Conservation (phyloP, 1,284 basidiomycete species). For the Wallemia mellicola region DNA sequence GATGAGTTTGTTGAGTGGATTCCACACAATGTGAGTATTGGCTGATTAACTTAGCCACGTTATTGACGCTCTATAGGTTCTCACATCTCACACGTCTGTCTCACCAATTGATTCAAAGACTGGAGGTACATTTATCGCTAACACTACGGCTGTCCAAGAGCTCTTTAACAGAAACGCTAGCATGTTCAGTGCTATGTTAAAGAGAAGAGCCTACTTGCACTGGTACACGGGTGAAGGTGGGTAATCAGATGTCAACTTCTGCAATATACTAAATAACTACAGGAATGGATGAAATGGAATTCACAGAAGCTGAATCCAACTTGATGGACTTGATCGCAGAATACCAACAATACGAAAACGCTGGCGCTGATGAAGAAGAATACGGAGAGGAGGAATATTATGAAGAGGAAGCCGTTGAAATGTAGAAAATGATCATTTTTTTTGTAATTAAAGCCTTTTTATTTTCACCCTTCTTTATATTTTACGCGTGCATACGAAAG, state of each 20-base stretch:
- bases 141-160: background rate
- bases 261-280: background rate
- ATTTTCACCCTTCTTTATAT: background rate
- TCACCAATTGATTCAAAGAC: constrained; percentile 44
- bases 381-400: constrained; percentile 3
- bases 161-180: constrained; percentile 40
- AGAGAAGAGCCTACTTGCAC: constrained; percentile 53
- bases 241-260: background rate
- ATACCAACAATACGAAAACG: constrained; percentile 4
- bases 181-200: constrained; percentile 78
- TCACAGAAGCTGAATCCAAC: constrained; percentile 89
- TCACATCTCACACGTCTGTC: constrained; percentile 85
- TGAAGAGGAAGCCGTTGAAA: background rate
- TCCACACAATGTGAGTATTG: constrained; percentile 71
- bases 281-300: constrained; percentile 97
- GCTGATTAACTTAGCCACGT: constrained; percentile 80
- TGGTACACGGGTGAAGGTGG: constrained; percentile 62
- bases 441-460: background rate
- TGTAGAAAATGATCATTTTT: background rate
- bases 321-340: constrained; percentile 81
- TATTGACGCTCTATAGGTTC: constrained; percentile 81
- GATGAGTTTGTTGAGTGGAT: constrained; percentile 84
- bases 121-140: background rate
- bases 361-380: constrained; percentile 2
- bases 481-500: too few relatives aligned